A percentile compares a stretch with the other conserved stretches of the same genome.
Conservation (phyloP, 768 basidiomycete species). For the Mycena haematopus region DNA sequence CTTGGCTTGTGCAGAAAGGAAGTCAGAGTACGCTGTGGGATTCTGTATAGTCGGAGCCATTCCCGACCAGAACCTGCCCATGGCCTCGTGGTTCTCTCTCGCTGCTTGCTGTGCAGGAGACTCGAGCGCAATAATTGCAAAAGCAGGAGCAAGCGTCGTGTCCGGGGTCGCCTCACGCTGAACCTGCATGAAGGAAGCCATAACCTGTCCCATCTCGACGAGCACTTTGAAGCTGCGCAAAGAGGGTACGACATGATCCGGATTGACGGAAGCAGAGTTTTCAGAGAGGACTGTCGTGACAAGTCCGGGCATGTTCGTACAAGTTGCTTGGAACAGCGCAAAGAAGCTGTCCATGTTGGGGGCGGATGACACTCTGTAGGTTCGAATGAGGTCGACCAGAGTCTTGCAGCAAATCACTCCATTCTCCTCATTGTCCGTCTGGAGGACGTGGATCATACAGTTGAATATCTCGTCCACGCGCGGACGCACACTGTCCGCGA, state of each 20-base stretch:
- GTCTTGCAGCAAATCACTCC: constrained; percentile 90
- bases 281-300: constrained; percentile 80
- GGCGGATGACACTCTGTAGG: constrained; percentile 74
- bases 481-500: constrained; percentile 76
- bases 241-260: constrained; percentile 67
- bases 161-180: constrained; percentile 72
- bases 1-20: constrained; percentile 91
- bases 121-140: constrained; percentile 79
- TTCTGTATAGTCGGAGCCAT: constrained; percentile 82
- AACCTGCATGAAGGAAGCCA: constrained; percentile 88
- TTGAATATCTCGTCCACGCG: constrained; percentile 72
- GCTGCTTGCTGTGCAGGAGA: constrained; percentile 83
- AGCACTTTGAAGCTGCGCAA: constrained; percentile 92
- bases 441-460: constrained; percentile 84
- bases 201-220: constrained; percentile 91
- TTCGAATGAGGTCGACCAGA: constrained; percentile 86
- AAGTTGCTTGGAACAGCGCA: constrained; percentile 77
- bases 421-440: constrained; percentile 95
- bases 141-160: constrained; percentile 75
- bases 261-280: constrained; percentile 60
- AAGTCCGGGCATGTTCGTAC: constrained; percentile 73
- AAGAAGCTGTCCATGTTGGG: constrained; percentile 82
- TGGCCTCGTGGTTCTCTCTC: constrained; percentile 79
- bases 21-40: constrained; percentile 75
- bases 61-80: constrained; percentile 83